Percentiles rank a stretch among this genome's conserved stretches.
phyloP scores from a whole-genome alignment of 225 moss, liverwort and hornwort species.

The Marchantia paleacea region DNA sequence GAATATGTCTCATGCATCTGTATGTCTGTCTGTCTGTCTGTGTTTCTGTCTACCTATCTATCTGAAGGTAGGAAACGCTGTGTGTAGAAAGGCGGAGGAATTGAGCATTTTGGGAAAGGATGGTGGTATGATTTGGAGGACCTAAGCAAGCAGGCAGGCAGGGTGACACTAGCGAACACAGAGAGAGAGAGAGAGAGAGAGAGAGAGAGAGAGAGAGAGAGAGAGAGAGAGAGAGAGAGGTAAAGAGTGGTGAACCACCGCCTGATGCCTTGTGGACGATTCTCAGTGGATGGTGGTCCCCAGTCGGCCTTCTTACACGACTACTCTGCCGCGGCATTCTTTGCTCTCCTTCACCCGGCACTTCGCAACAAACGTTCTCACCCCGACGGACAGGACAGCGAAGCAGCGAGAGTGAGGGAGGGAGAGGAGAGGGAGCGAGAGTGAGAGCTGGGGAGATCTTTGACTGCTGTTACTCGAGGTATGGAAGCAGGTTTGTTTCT shows the following conservation, averaged over 20 bases:
- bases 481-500: neutral
- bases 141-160: neutral
- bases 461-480: neutral
- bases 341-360: conserved; percentile 1
- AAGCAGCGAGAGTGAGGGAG: neutral
- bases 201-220: neutral
- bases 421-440: conserved; percentile 1
- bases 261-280: conserved; percentile 13
- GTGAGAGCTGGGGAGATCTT: neutral
- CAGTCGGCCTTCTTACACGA: neutral
- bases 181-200: neutral
- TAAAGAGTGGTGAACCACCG: neutral
- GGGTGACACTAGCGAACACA: neutral
- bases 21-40: too few relatives aligned
- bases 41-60: neutral
- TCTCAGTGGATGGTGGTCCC: conserved; percentile 16
- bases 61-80: neutral
- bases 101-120: neutral
- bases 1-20: neutral
- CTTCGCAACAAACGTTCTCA: neutral
- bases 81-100: neutral
- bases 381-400: neutral
- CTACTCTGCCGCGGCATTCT: neutral
- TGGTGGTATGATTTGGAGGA: neutral
- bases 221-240: neutral